A percentile compares a stretch with the other conserved stretches of the same genome.
Conservation (phyloP, 2,329 filamentous ascomycete species). For the Hymenoscyphus occultus region DNA sequence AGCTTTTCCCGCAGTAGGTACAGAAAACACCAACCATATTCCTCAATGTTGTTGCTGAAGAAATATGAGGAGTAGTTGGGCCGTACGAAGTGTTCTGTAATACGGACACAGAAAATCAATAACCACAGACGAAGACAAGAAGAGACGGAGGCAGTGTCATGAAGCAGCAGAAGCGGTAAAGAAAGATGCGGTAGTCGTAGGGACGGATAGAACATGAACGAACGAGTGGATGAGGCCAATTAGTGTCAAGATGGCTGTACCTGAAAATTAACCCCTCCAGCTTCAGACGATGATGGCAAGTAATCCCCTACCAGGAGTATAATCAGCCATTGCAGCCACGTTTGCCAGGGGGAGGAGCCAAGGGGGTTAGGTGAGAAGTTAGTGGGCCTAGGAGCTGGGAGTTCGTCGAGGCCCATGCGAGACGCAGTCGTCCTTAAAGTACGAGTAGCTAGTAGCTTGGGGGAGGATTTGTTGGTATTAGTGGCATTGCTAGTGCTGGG, state of each 20-base stretch:
- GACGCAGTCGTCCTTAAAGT: neutral
- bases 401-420: neutral
- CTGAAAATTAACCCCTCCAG: neutral
- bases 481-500: too few species aligned
- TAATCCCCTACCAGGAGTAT: neutral
- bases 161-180: neutral
- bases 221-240: conserved; percentile 1
- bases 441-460: neutral
- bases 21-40: conserved; percentile 41
- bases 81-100: neutral
- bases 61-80: neutral
- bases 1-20: conserved; percentile 53
- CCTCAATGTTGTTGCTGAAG: neutral
- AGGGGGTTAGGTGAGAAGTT: neutral
- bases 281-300: neutral
- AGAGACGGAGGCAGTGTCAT: neutral
- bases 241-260: neutral
- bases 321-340: conserved; percentile 1
- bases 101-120: neutral
- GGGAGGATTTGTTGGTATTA: neutral
- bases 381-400: neutral
- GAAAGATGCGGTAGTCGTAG: neutral
- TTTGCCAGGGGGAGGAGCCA: neutral
- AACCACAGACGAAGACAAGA: neutral
- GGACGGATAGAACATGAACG: neutral